Evolutionary conservation across 2,329 filamentous ascomycete species (phyloP), one percentile per base, ranked within the genome.

Genomic region (Ceratocystis harringtonii): DNA sequence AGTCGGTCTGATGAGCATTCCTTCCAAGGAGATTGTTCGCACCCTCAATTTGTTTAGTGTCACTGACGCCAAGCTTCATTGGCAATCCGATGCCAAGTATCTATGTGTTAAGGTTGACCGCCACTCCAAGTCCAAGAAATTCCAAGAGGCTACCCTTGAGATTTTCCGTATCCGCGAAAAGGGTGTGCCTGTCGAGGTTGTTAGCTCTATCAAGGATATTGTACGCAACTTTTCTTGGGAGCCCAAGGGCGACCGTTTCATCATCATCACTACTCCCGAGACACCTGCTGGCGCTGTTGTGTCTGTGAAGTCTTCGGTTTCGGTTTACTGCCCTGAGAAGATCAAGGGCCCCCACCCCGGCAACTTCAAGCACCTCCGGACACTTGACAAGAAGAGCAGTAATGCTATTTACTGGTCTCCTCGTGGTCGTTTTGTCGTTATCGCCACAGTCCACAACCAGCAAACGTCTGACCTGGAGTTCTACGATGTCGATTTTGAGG

Each of bases 181-280:
- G 84, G 92, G 94, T 70, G 94, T 99, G 1, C 94, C 94, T 0
- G 92, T 99, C 65, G 94, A 99, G 76, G 94, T 97, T 66, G 91
- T 99, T 63, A 94, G 99, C 76, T 91, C 88, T 64, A 89, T 99
- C 78, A 97, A 97, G 79, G 94, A 97, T 73, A 96, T 92, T 0
- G 94, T 99, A 71, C 95, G 99, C 79, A 99, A 99, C 81, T 99
- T 99, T 74, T 91, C 94, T 8, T 99, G 94, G 94, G 94, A 99
- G 74, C 94, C 94, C 69, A 96, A 96, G 80, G 94, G 94, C 68
- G 92, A 95, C 75, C 87, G 94, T 48, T 99, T 99, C 75, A 91
- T 96, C 70, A 87, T 96, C 73, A 99, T 99, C 78, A 96, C 92
- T 44, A 94, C 90, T 19, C 88, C 90, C 10, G 94, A 99, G 78